phyloP scores from a whole-genome alignment of 1,139 yeast genomes.

The Kurtzmaniella quercitrusa region DNA sequence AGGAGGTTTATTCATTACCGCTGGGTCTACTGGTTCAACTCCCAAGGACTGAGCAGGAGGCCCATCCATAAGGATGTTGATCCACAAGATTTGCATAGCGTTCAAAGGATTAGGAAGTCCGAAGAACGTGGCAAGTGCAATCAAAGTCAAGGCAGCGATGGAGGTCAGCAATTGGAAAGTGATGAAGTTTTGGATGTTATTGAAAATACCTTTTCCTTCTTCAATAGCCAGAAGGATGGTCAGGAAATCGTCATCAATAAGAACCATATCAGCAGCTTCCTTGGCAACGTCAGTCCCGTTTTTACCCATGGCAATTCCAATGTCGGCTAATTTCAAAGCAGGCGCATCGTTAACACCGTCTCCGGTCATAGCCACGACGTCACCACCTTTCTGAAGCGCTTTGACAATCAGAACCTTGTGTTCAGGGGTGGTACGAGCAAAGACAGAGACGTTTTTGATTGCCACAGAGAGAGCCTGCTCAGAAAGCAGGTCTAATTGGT shows the following conservation, averaged over 20 bases:
- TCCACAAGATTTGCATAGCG: constrained; percentile 98
- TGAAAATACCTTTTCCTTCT: constrained; percentile 95
- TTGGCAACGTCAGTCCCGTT: constrained; percentile 98
- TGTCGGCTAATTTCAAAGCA: constrained; percentile 94
- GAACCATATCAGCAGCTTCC: constrained; percentile 97
- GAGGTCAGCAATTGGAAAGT: constrained; percentile 94
- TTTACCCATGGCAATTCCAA: constrained; percentile 96
- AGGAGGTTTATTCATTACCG: constrained; percentile 93
- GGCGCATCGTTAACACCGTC: constrained; percentile 99
- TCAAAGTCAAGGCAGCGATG: constrained; percentile 86
- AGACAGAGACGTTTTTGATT: constrained; percentile 78
- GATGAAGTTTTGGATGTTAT: constrained; percentile 88
- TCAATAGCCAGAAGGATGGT: constrained; percentile 89
- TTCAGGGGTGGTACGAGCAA: constrained; percentile 96
- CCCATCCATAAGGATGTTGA: constrained; percentile 96
- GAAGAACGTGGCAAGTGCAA: constrained; percentile 82
- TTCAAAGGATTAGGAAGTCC: constrained; percentile 93
- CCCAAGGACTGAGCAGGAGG: constrained; percentile 98
- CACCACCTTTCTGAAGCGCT: constrained; percentile 89
- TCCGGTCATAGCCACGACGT: constrained; percentile 98
- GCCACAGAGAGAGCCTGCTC: constrained; percentile 69
- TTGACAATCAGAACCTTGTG: constrained; percentile 89
- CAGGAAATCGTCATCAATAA: constrained; percentile 93
- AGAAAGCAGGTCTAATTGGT: constrained; percentile 65
- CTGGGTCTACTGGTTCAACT: constrained; percentile 94